Base-by-base conservation (phyloP, 768 basidiomycete genomes). In the Pilatotrama ljubarskyi region DNA sequence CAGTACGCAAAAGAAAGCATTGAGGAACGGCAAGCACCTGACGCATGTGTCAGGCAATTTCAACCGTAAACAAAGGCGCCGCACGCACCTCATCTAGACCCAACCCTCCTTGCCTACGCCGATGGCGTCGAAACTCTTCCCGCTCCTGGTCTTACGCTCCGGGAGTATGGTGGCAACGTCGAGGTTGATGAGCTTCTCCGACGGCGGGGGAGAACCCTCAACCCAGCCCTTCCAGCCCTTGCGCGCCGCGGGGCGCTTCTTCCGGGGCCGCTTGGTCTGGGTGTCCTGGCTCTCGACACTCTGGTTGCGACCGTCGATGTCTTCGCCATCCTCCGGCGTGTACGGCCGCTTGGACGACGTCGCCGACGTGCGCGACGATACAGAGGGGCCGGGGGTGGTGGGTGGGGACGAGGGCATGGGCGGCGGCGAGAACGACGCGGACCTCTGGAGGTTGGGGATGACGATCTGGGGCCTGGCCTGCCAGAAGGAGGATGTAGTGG, bases 221-320 rank as follows among this genome's bases (percentile, higher is more conserved):
- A 93, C 88, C 91, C 91, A 93, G 38, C 91, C 91, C 77, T 93
- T 93, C 91, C 91, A 93, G 17, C 91, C 91, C 72, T 93, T 93
- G 74, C 81, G 86, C 36, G 82, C 86, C 0, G 82, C 76, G 20
- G 86, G 80, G 43, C 80, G 76, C 65, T 87, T 86, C 77, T 83
- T 90, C 25, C 68, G 75, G 25, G 66, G 70, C 36, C 65, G 61
- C 24, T 67, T 66, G 11, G 70, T 63, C 18, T 71, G 62, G n/a
- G 66, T 62, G 1, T 73, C 25, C 7, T 43, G 52, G 68, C 40
- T 63, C 68, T 54, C 71, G 67, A 58, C 55, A 61, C 59, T 62
- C 26, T 65, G 61, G 50, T 65, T 51, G 17, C 64, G 67, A 3
- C 64, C 64, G 59, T 59, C 59, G 26, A 80, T 57, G 24, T 78